Conservation (phyloP, 2,329 filamentous ascomycete species). For the Penicillium sp. region DNA sequence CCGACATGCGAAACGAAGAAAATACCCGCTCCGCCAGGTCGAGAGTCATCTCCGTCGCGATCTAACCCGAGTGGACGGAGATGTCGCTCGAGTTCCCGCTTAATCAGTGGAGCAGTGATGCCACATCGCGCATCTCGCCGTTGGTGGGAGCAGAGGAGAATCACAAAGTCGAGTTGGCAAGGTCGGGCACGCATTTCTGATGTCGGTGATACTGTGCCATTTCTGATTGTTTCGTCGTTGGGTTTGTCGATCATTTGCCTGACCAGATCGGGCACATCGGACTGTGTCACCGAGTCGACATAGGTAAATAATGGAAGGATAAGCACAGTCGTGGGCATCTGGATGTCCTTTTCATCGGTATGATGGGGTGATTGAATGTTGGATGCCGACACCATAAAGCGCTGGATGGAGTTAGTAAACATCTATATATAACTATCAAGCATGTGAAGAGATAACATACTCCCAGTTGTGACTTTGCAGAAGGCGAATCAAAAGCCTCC, state of each 20-base stretch:
- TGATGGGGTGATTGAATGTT: slow-evolving; percentile 25
- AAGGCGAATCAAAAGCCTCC: slow-evolving; percentile 42
- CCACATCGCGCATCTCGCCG: slow-evolving; percentile 88
- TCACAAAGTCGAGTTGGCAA: slow-evolving; percentile 72
- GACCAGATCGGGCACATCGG: slow-evolving; percentile 59
- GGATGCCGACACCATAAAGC: slow-evolving; percentile 35
- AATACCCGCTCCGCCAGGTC: slow-evolving; percentile 78
- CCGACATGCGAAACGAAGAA: slow-evolving; percentile 92
- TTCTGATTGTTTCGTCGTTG: slow-evolving; percentile 41
- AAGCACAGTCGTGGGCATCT: slow-evolving; percentile 61
- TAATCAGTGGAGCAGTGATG: slow-evolving; percentile 75
- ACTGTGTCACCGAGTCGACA: slow-evolving; percentile 69
- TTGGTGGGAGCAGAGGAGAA: slow-evolving; percentile 82
- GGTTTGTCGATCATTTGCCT: slow-evolving; percentile 58
- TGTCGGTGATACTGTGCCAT: slow-evolving; percentile 48
- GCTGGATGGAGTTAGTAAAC: slow-evolving; percentile 16
- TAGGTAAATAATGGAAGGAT: slow-evolving; percentile 76
- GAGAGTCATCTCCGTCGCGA: slow-evolving; percentile 73
- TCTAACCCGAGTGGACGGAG: slow-evolving; percentile 71
- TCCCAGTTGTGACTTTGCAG: slow-evolving; percentile 59
- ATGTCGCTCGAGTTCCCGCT: slow-evolving; percentile 75
- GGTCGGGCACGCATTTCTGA: slow-evolving; percentile 46
- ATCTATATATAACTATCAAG: background rate
- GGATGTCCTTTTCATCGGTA: slow-evolving; percentile 2
- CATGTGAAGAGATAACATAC: slow-evolving; percentile 40